These are phyloP conservation scores for Pythium vanterpoolii DNA, from an alignment of 352 stramenopile species.

Conservation along the genomic window DNA sequence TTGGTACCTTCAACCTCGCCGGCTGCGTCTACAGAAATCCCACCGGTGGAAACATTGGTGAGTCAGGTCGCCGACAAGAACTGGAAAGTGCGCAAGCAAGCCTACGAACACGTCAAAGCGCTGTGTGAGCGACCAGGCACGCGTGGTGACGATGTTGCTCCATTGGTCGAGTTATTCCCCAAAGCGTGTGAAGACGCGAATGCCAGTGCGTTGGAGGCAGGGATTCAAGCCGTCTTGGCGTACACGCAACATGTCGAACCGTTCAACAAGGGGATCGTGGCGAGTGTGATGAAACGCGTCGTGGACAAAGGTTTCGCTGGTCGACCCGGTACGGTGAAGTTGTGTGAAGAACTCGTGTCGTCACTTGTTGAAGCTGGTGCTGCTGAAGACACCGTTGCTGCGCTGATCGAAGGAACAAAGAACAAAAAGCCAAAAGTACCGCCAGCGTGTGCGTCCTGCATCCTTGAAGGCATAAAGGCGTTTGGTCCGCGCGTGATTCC, in stretches of 20 bases:
- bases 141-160: constrained; percentile 38
- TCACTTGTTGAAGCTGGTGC: constrained; percentile 74
- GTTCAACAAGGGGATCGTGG: constrained; percentile 68
- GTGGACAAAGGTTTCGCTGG: constrained; percentile 84
- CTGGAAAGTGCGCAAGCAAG: constrained; percentile 86
- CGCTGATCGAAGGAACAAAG: constrained; percentile 79
- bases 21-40: constrained; percentile 13
- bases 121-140: constrained; percentile 50
- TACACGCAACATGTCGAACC: constrained; percentile 63
- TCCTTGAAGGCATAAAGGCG: constrained; percentile 69
- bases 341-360: constrained; percentile 73
- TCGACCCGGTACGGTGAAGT: constrained; percentile 67
- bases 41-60: constrained; percentile 46
- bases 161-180: constrained; percentile 54
- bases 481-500: constrained; percentile 78
- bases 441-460: constrained; percentile 59
- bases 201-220: constrained; percentile 77
- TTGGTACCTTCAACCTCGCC: constrained; percentile 5
- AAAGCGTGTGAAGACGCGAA: constrained; percentile 86
- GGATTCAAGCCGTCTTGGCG: constrained; percentile 65
- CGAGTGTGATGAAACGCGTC: constrained; percentile 67
- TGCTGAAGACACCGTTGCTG: constrained; percentile 65
- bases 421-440: constrained; percentile 88
- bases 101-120: constrained; percentile 68
- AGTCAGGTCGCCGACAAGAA: constrained; percentile 76